Conservation (phyloP, 2,329 filamentous ascomycete genomes). For the Colletotrichum euphorbiae region DNA sequence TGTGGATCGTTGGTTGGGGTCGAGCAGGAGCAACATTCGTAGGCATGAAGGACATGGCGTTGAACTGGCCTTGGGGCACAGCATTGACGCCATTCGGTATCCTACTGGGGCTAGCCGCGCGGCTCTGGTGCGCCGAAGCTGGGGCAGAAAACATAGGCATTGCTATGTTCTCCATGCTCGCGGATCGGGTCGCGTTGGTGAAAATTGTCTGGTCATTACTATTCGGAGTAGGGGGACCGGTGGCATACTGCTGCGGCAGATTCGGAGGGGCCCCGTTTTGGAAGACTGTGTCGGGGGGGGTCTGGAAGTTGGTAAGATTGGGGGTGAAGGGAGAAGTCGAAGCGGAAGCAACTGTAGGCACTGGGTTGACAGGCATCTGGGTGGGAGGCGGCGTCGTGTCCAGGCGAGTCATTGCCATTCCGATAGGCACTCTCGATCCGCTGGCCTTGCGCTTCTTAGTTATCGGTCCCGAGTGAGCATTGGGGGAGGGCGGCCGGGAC, state of each 20-base stretch:
- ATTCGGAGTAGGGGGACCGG: conserved; percentile 74
- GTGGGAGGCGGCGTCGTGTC: conserved; percentile 65
- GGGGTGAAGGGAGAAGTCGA: conserved; percentile 67
- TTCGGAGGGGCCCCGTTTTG: conserved; percentile 39
- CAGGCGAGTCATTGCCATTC: conserved; percentile 84
- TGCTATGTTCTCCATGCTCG: conserved; percentile 73
- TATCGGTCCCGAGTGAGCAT: conserved; percentile 70
- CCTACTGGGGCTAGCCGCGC: conserved; percentile 78
- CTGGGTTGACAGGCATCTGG: conserved; percentile 53
- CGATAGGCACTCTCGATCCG: conserved; percentile 76
- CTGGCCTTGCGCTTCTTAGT: conserved; percentile 88
- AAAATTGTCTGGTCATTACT: conserved; percentile 71
- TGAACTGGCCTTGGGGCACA: conserved; percentile 58
- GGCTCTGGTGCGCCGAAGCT: conserved; percentile 78
- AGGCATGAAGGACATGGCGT: conserved; percentile 63
- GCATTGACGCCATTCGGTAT: conserved; percentile 60
- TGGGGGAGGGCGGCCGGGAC: conserved; percentile 81
- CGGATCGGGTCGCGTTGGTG: conserved; percentile 66
- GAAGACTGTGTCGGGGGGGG: conserved; percentile 50
- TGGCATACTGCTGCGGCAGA: conserved; percentile 54
- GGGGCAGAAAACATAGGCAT: conserved; percentile 78
- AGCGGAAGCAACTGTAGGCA: conserved; percentile 53
- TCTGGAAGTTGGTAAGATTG: conserved; percentile 57
- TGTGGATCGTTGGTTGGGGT: conserved; percentile 73
- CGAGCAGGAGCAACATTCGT: conserved; percentile 62